A percentile compares a stretch with the other conserved stretches of the same genome.
These are phyloP conservation scores for Leptoxyphium fumago DNA, from an alignment of 2,329 filamentous ascomycete genomes.

Conservation along the genomic window DNA sequence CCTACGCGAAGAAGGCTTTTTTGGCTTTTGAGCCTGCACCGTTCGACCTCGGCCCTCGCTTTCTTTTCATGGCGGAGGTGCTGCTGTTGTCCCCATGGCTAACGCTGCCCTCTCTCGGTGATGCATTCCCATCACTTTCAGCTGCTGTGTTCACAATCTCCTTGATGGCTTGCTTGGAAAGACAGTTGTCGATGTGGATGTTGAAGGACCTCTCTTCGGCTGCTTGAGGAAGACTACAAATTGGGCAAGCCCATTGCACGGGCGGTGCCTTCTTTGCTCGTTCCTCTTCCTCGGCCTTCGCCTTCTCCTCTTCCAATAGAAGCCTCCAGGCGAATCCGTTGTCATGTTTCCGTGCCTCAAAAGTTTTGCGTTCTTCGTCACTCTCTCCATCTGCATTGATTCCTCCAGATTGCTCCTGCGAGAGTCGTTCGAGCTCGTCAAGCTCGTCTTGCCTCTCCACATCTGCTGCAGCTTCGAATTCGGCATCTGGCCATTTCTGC, in stretches of 20 bases:
- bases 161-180: constrained; percentile 73
- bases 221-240: constrained; percentile 63
- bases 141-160: constrained; percentile 46
- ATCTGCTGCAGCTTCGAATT: constrained; percentile 46
- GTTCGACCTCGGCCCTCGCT: constrained; percentile 10
- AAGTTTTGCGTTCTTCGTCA: constrained; percentile 8
- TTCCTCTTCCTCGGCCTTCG: constrained; percentile 10
- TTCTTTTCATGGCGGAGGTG: constrained; percentile 12
- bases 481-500: constrained; percentile 55
- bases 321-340: constrained; percentile 20
- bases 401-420: constrained; percentile 35
- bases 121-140: constrained; percentile 2
- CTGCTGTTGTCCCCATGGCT: background rate
- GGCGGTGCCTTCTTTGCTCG: constrained; percentile 6
- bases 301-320: constrained; percentile 15
- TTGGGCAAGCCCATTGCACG: constrained; percentile 69
- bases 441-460: constrained; percentile 47
- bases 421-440: constrained; percentile 45
- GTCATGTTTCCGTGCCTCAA: constrained; percentile 13
- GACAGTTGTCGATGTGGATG: constrained; percentile 79
- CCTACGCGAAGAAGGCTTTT: constrained; percentile 15
- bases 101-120: background rate
- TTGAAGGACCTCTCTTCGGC: constrained; percentile 72
- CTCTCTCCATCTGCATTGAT: background rate
- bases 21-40: constrained; percentile 6